Percentiles rank a stretch among this genome's conserved stretches.
Evolutionary conservation across 257 asterid genomes (phyloP).

Genomic region (Paulownia fortunei): DNA sequence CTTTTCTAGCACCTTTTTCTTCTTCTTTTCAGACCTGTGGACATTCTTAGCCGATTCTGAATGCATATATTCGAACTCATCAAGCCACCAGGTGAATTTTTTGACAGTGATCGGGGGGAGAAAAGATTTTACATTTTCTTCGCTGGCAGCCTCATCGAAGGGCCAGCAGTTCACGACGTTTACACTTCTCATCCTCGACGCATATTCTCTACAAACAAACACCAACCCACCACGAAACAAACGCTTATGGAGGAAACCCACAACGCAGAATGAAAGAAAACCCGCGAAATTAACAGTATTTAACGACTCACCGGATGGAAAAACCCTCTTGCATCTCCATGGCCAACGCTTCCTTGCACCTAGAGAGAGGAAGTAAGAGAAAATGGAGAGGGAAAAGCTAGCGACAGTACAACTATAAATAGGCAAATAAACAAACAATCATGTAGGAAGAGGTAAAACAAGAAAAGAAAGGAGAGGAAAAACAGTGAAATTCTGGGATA

Average conservation of each 20-base stretch:
- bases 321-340: slow-evolving; percentile 52
- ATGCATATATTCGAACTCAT: slow-evolving; percentile 37
- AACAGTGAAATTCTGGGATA: slow-evolving; percentile 4
- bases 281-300: background rate
- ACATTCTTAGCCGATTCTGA: background rate
- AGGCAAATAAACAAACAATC: slow-evolving; percentile 1
- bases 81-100: slow-evolving; percentile 79
- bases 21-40: background rate
- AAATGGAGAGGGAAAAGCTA: background rate
- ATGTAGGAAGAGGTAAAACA: background rate
- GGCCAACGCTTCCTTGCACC: slow-evolving; percentile 35
- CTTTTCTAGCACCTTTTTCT: slow-evolving; percentile 18
- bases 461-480: background rate
- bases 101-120: slow-evolving; percentile 68
- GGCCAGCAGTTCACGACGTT: slow-evolving; percentile 85
- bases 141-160: slow-evolving; percentile 46
- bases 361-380: slow-evolving; percentile 5
- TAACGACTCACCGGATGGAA: slow-evolving; percentile 50
- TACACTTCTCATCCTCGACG: slow-evolving; percentile 64
- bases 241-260: slow-evolving; percentile 13
- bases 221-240: background rate
- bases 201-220: slow-evolving; percentile 56
- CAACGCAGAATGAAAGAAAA: background rate
- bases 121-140: slow-evolving; percentile 41
- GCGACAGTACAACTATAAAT: background rate